Conservation (phyloP, 768 basidiomycete species). For the Lentinula guzmanii region DNA sequence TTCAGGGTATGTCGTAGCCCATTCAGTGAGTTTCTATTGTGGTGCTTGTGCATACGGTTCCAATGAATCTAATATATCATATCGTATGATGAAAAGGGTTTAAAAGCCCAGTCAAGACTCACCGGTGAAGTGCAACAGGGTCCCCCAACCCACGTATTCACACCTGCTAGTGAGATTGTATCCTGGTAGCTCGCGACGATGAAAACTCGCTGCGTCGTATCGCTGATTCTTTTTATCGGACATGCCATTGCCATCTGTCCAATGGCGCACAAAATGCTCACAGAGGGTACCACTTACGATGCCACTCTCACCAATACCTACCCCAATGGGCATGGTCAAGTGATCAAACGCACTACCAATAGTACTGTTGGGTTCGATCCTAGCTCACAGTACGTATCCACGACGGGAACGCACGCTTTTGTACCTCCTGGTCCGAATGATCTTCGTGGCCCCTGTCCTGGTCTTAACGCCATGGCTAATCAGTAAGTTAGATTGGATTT, state of each 20-base stretch:
- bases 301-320: no score
- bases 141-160: no score
- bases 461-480: conserved; percentile 23
- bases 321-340: not conserved
- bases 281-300: not conserved
- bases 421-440: not conserved
- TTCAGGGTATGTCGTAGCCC: no score
- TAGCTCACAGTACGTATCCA: not conserved
- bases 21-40: no score
- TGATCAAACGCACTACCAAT: not conserved
- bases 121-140: no score
- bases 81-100: no score
- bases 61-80: no score
- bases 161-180: no score
- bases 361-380: not conserved
- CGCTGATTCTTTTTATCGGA: not conserved
- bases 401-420: not conserved
- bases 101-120: no score
- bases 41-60: no score
- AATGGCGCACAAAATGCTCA: not conserved
- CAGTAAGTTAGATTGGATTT: conserved; percentile 5
- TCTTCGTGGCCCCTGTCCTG: conserved; percentile 19
- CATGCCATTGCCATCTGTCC: not conserved
- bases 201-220: no score
- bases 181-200: no score